Evolutionary conservation across 2,329 filamentous ascomycete genomes (phyloP).

Genomic region (Epichloe uncinata): DNA sequence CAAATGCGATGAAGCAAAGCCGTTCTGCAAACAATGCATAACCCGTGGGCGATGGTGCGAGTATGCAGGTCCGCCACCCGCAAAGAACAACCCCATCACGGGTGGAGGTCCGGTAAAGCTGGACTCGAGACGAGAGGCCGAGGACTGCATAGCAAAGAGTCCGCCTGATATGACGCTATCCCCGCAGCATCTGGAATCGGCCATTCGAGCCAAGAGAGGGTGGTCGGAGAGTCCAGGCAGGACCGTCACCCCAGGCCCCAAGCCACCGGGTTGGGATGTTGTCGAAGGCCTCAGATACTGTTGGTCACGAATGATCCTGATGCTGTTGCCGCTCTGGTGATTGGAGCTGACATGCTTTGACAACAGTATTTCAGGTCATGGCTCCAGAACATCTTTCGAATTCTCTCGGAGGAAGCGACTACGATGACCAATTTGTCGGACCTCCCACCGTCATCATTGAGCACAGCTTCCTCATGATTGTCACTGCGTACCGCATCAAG

Average conservation of each 20-base stretch:
- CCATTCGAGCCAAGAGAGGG: not conserved
- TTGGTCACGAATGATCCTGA: too few species aligned
- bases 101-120: not conserved
- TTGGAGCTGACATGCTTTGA: not conserved
- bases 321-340: too few species aligned
- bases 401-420: constrained; percentile 2
- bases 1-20: constrained; percentile 4
- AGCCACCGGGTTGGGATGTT: constrained; percentile 2
- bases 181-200: not conserved
- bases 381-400: constrained; percentile 2
- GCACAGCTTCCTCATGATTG: constrained; percentile 3
- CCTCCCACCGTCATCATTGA: constrained; percentile 2
- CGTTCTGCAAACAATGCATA: constrained; percentile 3
- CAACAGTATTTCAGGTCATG: constrained; percentile 1
- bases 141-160: not conserved
- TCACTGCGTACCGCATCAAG: constrained; percentile 4
- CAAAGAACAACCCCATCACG: not conserved
- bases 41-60: constrained; percentile 4
- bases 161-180: not conserved
- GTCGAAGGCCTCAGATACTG: constrained; percentile 2
- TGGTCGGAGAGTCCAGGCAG: not conserved
- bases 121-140: not conserved
- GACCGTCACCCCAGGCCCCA: not conserved
- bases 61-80: not conserved
- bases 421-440: constrained; percentile 1